These are phyloP conservation scores for Epichloe aotearoae DNA, from an alignment of 2,329 filamentous ascomycete species.

Conservation along the genomic window DNA sequence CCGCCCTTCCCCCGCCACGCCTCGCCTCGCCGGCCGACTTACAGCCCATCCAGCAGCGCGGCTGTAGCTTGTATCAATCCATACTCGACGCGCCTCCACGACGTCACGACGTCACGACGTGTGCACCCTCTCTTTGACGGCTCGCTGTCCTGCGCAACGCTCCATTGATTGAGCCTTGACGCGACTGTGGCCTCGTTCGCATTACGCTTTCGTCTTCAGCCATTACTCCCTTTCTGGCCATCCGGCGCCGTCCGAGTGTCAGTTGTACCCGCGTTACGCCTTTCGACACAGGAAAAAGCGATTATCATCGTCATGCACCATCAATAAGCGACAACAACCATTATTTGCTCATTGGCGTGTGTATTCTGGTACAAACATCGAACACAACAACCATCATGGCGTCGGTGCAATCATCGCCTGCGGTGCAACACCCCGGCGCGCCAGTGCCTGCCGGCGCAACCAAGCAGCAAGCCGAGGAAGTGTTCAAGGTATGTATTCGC, in stretches of 20 bases:
- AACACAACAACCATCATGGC: constrained; percentile 46
- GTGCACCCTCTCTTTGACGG: constrained; percentile 12
- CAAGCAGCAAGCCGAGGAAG: constrained; percentile 65
- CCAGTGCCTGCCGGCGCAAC: constrained; percentile 55
- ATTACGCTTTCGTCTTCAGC: constrained; percentile 1
- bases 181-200: constrained; percentile 9
- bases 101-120: constrained; percentile 12
- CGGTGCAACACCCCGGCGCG: constrained; percentile 51
- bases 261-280: not conserved
- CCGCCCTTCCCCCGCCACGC: constrained; percentile 10
- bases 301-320: constrained; percentile 26
- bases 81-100: constrained; percentile 16
- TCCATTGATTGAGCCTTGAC: constrained; percentile 11
- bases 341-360: constrained; percentile 13
- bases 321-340: constrained; percentile 16
- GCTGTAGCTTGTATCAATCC: constrained; percentile 1
- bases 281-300: constrained; percentile 6
- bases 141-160: constrained; percentile 8
- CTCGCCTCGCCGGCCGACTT: constrained; percentile 8
- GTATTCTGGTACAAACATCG: constrained; percentile 4
- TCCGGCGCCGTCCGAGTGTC: not conserved
- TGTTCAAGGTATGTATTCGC: constrained; percentile 44
- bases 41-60: constrained; percentile 4
- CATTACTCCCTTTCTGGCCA: constrained; percentile 1
- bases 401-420: constrained; percentile 61